These are phyloP conservation scores for Xerocomus minutiporus DNA, from an alignment of 1,284 basidiomycete species.

Conservation along the genomic window DNA sequence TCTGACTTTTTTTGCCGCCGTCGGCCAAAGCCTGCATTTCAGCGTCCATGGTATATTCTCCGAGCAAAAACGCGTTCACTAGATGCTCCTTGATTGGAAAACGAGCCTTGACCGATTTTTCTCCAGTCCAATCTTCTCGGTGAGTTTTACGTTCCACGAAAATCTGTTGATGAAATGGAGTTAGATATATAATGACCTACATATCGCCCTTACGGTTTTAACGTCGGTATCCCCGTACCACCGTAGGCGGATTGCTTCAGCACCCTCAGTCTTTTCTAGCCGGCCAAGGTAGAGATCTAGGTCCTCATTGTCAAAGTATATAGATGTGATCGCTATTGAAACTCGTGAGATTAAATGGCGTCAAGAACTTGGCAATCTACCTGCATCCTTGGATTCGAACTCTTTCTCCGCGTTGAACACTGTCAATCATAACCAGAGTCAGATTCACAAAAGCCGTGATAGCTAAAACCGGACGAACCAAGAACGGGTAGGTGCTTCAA, in stretches of 20 bases:
- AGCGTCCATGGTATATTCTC: constrained; percentile 90
- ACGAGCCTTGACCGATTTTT: constrained; percentile 97
- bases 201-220: constrained; percentile 54
- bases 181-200: background rate
- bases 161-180: constrained; percentile 49
- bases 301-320: constrained; percentile 94
- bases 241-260: constrained; percentile 91
- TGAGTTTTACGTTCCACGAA: constrained; percentile 99
- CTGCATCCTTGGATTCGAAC: constrained; percentile 85
- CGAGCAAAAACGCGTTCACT: constrained; percentile 87
- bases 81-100: constrained; percentile 96
- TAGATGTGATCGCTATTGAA: constrained; percentile 71
- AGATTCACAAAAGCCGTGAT: constrained; percentile 2
- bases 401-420: constrained; percentile 97
- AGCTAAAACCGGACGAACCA: constrained; percentile 44
- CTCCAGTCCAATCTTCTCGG: constrained; percentile 98
- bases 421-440: constrained; percentile 30
- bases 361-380: constrained; percentile 35
- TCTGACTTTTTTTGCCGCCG: constrained; percentile 92
- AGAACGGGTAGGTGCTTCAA: constrained; percentile 90
- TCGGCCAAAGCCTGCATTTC: constrained; percentile 87
- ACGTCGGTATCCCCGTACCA: constrained; percentile 96
- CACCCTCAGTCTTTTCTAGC: constrained; percentile 97
- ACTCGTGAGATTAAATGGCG: constrained; percentile 4
- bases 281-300: constrained; percentile 97